A percentile compares a stretch with the other conserved stretches of the same genome.
phyloP scores from a whole-genome alignment of 495 filamentous ascomycete genomes.

The Penicillium cosmopolitanum region DNA sequence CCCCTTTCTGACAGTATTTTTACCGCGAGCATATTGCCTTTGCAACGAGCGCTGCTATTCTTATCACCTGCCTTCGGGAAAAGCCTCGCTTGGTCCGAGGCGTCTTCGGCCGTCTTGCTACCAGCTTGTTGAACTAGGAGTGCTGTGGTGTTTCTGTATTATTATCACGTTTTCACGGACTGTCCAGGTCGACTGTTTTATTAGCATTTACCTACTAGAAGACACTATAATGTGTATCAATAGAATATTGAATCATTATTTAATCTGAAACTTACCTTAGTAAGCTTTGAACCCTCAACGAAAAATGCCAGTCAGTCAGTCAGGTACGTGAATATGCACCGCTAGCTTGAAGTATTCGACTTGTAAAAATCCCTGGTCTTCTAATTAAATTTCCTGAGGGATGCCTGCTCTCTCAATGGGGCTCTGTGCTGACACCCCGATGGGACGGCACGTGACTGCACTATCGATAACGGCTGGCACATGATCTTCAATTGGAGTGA shows the following conservation, averaged over 20 bases:
- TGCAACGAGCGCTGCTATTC: constrained; percentile 71
- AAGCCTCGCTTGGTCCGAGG: constrained; percentile 69
- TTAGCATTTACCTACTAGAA: too few species aligned
- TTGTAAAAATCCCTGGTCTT: too few species aligned
- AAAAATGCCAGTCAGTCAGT: too few species aligned
- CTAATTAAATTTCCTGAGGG: too few species aligned
- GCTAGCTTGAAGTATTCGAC: too few species aligned
- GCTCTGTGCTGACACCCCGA: not conserved
- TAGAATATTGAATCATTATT: too few species aligned
- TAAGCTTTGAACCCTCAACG: too few species aligned
- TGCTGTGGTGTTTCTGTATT: constrained; percentile 15
- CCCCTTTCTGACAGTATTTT: constrained; percentile 54
- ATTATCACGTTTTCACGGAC: constrained; percentile 5
- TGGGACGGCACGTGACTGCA: not conserved
- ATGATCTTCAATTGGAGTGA: not conserved
- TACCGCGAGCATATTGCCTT: constrained; percentile 79
- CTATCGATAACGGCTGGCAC: constrained; percentile 8
- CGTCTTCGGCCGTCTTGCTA: constrained; percentile 69
- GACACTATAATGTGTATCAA: not conserved
- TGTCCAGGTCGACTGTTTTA: too few species aligned
- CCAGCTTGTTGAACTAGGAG: constrained; percentile 51
- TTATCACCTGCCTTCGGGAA: constrained; percentile 73
- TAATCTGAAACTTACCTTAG: too few species aligned
- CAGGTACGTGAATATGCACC: too few species aligned
- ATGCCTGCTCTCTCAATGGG: too few species aligned